Percentiles rank a stretch among this genome's conserved stretches.
Conservation (phyloP, 169 alveolate genomes). For the Sarcocystis neurona region DNA sequence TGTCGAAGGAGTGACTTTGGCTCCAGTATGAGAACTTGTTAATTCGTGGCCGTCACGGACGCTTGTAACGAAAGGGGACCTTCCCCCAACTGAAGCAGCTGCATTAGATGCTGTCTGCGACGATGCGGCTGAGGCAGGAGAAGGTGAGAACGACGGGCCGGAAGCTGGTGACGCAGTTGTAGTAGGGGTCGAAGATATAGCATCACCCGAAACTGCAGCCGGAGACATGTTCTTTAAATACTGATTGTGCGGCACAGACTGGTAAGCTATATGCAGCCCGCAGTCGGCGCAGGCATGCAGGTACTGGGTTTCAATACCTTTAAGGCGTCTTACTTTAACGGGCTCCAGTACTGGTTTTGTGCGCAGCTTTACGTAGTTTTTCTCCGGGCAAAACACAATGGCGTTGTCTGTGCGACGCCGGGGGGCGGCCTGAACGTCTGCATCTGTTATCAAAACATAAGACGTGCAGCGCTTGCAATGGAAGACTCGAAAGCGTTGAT, state of each 20-base stretch:
- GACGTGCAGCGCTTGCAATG: constrained; percentile 52
- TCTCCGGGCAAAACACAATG: constrained; percentile 43
- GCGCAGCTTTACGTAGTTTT: constrained; percentile 25
- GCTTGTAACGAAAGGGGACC: too few species aligned
- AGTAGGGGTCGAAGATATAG: too few species aligned
- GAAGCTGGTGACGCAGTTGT: too few species aligned
- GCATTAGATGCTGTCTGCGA: too few species aligned
- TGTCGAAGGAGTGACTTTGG: too few species aligned
- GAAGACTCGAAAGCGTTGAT: constrained; percentile 56
- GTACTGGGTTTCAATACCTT: constrained; percentile 62
- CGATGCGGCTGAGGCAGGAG: too few species aligned
- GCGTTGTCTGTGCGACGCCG: constrained; percentile 66
- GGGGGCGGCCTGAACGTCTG: constrained; percentile 53
- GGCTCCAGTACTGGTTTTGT: constrained; percentile 41
- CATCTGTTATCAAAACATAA: constrained; percentile 59
- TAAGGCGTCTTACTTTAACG: constrained; percentile 43
- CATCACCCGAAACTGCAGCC: too few species aligned
- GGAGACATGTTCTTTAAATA: too few species aligned
- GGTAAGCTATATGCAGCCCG: constrained; percentile 55
- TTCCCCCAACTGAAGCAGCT: too few species aligned
- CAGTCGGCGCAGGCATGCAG: constrained; percentile 57
- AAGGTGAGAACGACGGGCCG: too few species aligned
- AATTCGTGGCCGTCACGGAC: too few species aligned
- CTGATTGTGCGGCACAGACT: constrained; percentile 54
- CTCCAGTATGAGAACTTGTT: too few species aligned